Evolutionary conservation across 257 asterid species (phyloP).

Genomic region (Solanum piurae): DNA sequence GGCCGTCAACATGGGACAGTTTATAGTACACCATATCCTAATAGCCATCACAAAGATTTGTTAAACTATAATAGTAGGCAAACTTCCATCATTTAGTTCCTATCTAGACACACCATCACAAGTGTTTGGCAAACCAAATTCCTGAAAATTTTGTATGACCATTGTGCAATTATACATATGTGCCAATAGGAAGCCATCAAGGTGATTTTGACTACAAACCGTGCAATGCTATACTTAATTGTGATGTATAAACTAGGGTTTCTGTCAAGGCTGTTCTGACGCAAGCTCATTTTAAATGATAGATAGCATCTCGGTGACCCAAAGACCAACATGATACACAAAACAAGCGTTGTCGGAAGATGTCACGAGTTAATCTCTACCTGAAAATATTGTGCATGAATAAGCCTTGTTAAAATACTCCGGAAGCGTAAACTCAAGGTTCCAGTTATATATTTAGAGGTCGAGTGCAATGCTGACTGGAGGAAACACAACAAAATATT

Average conservation of each 20-base stretch:
- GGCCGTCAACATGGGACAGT: slow-evolving; percentile 95
- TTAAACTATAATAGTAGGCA: not conserved
- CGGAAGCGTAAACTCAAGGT: slow-evolving; percentile 86
- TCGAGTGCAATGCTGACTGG: slow-evolving; percentile 82
- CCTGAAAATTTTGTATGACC: not conserved
- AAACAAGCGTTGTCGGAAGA: slow-evolving; percentile 1
- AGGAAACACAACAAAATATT: slow-evolving; percentile 81
- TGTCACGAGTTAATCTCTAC: slow-evolving; percentile 21
- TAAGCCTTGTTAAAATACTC: slow-evolving; percentile 72
- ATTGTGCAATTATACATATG: not conserved
- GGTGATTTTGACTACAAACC: not conserved
- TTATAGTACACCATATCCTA: slow-evolving; percentile 99
- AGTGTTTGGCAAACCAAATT: not conserved
- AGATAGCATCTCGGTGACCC: not conserved
- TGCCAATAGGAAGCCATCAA: not conserved
- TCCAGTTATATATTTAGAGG: slow-evolving; percentile 89
- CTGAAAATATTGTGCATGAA: slow-evolving; percentile 91
- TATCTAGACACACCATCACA: not conserved
- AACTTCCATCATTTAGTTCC: not conserved
- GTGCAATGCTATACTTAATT: not conserved
- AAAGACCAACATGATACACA: slow-evolving; percentile 4
- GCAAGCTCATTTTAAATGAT: not conserved
- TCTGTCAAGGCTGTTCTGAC: not conserved
- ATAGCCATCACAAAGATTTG: not conserved
- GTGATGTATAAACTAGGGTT: not conserved